Base-by-base conservation (phyloP, 2,329 filamentous ascomycete genomes). In the Colletotrichum tropicicola region DNA sequence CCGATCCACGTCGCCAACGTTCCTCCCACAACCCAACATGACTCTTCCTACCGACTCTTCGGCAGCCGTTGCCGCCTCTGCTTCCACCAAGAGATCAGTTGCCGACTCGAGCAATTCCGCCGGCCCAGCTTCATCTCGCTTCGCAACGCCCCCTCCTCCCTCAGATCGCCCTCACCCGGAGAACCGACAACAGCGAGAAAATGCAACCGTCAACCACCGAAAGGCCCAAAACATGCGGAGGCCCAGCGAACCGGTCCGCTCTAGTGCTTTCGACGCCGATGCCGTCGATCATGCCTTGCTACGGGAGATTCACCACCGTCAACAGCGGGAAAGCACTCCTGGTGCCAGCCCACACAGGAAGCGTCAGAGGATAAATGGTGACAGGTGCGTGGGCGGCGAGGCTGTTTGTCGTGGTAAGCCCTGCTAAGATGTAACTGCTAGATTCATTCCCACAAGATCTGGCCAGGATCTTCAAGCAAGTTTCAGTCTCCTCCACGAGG, bases 381-480 rank as follows among this genome's bases (percentile, higher is more conserved):
- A 89, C 70, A 83, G 87, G 90, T 92, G 68, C 72, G 82, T 56
- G 23, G 25, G 28, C 17, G 23, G 19, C 23, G 10, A 17, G 8
- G 21, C 35, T 9, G 9, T 9, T 4, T 13, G 9, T 13, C 4
- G 13, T 15, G 4, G n/a, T 17, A 21, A 30, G 5, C 9, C 2
- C 32, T 21, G 32, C 45, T 53, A 37, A 51, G 9, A 44, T 47
- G 17, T 35, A 6, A 25, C 45, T 23, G 47, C 53, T 74, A 97
- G 96, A 72, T 99, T 99, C 76, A 98, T 99, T 70, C 96, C 96
- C 27, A 97, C 96, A 71, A 89, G 96, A 43, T 91, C 94, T 69
- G 96, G 95, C 6, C 94, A 97, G 77, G 96, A 99, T 78, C 83
- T 98, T 23, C 92, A 95, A 75, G 94, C 95, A 56, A 97, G 94